Evolutionary conservation across 179 eudicot species (phyloP).

Genomic region (Spergularia azorica): DNA sequence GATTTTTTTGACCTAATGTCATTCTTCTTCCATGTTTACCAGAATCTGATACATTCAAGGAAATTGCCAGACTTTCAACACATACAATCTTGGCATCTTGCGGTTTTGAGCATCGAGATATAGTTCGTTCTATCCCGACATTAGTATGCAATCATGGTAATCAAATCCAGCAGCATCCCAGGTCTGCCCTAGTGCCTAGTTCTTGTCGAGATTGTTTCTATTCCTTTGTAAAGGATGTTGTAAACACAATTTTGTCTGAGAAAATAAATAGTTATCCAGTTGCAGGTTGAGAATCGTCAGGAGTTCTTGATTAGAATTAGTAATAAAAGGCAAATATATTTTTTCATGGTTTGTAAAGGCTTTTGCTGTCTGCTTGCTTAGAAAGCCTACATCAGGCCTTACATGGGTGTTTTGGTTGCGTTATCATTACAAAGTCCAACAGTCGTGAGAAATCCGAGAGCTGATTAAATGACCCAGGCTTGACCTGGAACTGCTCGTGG

Average conservation of each 20-base stretch:
- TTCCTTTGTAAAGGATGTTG: constrained; percentile 68
- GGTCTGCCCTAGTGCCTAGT: constrained; percentile 57
- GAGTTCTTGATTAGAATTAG: background rate
- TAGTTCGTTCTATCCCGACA: constrained; percentile 38
- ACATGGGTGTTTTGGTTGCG: too few species aligned
- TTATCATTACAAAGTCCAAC: too few species aligned
- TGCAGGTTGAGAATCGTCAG: constrained; percentile 10
- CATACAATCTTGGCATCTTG: constrained; percentile 80
- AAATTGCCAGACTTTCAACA: constrained; percentile 79
- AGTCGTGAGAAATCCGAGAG: too few species aligned
- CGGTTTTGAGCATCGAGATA: constrained; percentile 57
- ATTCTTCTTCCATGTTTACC: constrained; percentile 15
- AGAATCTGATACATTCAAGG: constrained; percentile 69
- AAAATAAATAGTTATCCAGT: constrained; percentile 27
- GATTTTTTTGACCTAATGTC: background rate
- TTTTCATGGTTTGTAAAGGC: background rate
- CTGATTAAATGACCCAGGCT: too few species aligned
- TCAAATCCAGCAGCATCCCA: constrained; percentile 34
- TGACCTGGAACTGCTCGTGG: too few species aligned
- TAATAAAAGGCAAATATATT: background rate
- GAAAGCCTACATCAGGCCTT: too few species aligned
- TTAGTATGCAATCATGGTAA: constrained; percentile 48
- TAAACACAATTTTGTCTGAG: constrained; percentile 48
- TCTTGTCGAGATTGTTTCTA: constrained; percentile 77
- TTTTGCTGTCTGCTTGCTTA: too few species aligned